Base-by-base conservation (phyloP, 2,329 filamentous ascomycete species). In the Aspergillus pseudoviridinutans region DNA sequence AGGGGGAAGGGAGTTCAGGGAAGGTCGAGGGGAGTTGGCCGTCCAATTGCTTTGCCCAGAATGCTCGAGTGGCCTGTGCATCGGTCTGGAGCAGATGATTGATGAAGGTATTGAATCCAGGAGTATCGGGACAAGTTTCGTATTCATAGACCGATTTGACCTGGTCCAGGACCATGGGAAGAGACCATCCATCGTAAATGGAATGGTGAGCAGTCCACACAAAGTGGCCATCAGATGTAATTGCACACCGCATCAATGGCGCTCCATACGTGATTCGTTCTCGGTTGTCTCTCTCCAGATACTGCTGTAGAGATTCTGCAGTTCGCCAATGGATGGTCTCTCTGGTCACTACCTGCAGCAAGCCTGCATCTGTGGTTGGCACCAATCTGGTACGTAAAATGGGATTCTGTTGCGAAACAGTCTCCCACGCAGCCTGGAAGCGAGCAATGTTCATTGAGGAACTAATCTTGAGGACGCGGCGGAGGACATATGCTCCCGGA, bases 121-220 rank as follows among this genome's bases (percentile, higher is more conserved):
- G 17, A 10, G 51, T 27, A n/a, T 49, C 32, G 12, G 35, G 28
- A 28, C 58, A 27, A 20, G 24, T 17, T 10, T 3, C 35, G 35
- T 53, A 9, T 20, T 49, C 10, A 47, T 56, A 56, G 10, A 46
- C 35, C 4, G 20, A 42, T 12, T 57, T 49, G 49, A 68, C 61
- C 38, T 56, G 49, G 10, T 63, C 38, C 9, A 64, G 50, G 47
- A 68, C 59, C 28, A 64, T 51, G 17, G 67, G 64, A 41, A 66
- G 54, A 8, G 64, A 67, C 69, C 68, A 70, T 7, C 76, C 78
- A 62, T 80, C 78, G 56, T 79, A 79, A 4, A 79, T 62, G 4
- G 74, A 75, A 56, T 79, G 77, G 58, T 80, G 78, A 57, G 74
- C 71, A 0, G 76, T 77, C 60, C 74, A 74, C 12, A 78, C 67